These are phyloP conservation scores for Paramecium sonneborni DNA, from an alignment of 73 alveolate genomes.

Conservation along the genomic window DNA sequence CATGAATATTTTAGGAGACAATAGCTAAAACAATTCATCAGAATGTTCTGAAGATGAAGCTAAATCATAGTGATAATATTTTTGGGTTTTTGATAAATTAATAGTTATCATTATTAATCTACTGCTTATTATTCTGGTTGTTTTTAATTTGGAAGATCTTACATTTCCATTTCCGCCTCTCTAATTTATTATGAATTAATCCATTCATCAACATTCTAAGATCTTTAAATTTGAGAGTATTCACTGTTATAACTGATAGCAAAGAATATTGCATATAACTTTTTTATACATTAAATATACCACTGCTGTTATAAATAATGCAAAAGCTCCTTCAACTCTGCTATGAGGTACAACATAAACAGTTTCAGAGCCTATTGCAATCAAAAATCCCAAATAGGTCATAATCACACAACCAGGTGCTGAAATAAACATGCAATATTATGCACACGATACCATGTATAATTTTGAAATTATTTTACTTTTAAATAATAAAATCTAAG, in stretches of 20 bases:
- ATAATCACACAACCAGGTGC: constrained; percentile 16
- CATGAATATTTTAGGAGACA: constrained; percentile 39
- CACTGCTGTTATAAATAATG: constrained; percentile 23
- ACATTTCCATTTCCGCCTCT: not conserved
- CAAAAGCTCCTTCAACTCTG: constrained; percentile 38
- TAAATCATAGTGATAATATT: not conserved
- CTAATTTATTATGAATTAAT: not conserved
- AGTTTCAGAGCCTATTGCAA: constrained; percentile 13
- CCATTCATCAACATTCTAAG: not conserved
- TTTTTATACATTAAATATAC: not conserved
- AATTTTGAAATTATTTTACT: not conserved
- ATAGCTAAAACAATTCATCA: not conserved
- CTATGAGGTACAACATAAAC: not conserved
- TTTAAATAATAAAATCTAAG: not conserved
- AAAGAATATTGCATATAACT: constrained; percentile 3
- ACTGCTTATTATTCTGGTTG: not conserved
- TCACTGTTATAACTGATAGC: constrained; percentile 5
- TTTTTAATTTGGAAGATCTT: not conserved
- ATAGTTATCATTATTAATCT: not conserved
- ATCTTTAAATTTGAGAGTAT: constrained; percentile 25
- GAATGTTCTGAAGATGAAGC: not conserved
- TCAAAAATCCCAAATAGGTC: constrained; percentile 34
- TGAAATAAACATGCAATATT: constrained; percentile 43
- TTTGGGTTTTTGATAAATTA: not conserved
- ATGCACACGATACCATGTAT: constrained; percentile 2